Evolutionary conservation across 2,329 filamentous ascomycete species (phyloP), one percentile per base, ranked within the genome.

Genomic region (Nemania diffusa): DNA sequence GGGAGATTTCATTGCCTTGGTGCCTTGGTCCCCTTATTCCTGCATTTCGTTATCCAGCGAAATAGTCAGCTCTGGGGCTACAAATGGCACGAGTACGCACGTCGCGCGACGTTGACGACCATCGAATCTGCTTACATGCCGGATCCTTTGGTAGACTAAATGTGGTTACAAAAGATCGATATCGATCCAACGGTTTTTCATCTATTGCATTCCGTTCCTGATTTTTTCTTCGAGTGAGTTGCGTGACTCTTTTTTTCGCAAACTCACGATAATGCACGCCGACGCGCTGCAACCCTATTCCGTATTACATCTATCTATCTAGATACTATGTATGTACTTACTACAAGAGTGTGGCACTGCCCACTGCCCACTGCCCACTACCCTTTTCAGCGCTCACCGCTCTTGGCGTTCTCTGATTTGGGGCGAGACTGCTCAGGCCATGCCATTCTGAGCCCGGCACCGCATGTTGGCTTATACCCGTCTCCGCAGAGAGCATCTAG

Each of bases 251-350:
- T n/a, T n/a, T n/a, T n/a, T 20, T 24, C 48, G 50, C 24, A 48
- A 57, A 46, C 27, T 42, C 62, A 40, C 46, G 52, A 57, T 56
- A 24, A 48, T 59, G 17, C 17, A 51, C 52, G 65, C 51, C 26
- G 62, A 65, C n/a, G 66, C 57, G 62, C 44, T 68, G 58, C 53
- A 62, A 68, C 66, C 53, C 62, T n/a, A n/a, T n/a, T n/a, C n/a
- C n/a, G n/a, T n/a, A n/a, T n/a, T n/a, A n/a, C n/a, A n/a, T n/a
- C n/a, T n/a, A n/a, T n/a, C n/a, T n/a, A n/a, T n/a, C n/a, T n/a
- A n/a, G n/a, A n/a, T n/a, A n/a, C n/a, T n/a, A n/a, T n/a, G n/a
- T n/a, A n/a, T n/a, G n/a, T 66, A 59, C 40, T 34, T 50, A 50
- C 34, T 50, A 51, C 32, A 48, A 34, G 51, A 53, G 34, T 44